Conservation (phyloP, 768 basidiomycete genomes). For the Pleurotus citrinopileatus region DNA sequence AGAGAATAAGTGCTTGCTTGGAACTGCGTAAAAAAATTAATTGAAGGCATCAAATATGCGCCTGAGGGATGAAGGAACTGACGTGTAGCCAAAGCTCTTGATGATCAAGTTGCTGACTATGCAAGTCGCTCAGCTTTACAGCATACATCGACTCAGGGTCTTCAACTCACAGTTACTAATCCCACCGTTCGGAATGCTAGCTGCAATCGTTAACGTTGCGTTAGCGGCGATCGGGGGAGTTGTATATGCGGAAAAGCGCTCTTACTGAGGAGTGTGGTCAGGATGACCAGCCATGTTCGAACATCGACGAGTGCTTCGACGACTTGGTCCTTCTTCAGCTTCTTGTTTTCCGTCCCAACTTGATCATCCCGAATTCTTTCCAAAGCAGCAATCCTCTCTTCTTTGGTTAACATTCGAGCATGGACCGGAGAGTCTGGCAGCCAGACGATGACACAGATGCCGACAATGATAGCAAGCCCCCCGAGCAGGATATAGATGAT, state of each 20-base stretch:
- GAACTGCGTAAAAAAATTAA: constrained; percentile 30
- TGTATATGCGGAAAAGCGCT: no score
- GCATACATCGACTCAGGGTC: neutral
- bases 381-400: constrained; percentile 60
- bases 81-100: constrained; percentile 65
- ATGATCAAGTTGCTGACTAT: constrained; percentile 63
- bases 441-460: constrained; percentile 53
- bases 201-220: constrained; percentile 32
- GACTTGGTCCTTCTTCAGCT: constrained; percentile 55
- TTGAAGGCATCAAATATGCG: neutral
- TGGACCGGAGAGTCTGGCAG: constrained; percentile 66
- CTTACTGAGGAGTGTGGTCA: constrained; percentile 58
- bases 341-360: constrained; percentile 61
- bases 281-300: constrained; percentile 60
- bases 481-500: constrained; percentile 63
- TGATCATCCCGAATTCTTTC: constrained; percentile 69
- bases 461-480: constrained; percentile 59
- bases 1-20: constrained; percentile 57
- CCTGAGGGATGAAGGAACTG: constrained; percentile 17
- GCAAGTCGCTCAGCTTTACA: neutral
- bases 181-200: constrained; percentile 64
- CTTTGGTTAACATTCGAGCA: constrained; percentile 50
- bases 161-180: constrained; percentile 54
- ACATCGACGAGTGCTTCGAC: constrained; percentile 54
- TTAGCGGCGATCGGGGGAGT: no score